Conservation (phyloP, 768 basidiomycete genomes). For the Scleroderma citrinum region DNA sequence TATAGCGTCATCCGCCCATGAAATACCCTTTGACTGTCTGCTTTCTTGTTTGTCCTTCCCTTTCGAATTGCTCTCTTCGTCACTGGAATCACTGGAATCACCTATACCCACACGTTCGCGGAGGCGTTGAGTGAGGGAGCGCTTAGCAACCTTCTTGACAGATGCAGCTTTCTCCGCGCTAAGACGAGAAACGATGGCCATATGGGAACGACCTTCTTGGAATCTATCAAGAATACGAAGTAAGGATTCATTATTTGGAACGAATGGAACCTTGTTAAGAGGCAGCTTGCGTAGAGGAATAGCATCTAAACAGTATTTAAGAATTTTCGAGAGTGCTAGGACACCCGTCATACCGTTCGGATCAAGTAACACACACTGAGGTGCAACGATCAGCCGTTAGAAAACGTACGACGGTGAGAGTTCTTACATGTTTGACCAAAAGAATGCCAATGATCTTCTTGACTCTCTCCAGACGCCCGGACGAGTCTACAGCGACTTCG, state of each 20-base stretch:
- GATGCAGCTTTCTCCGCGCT: slow-evolving; percentile 69
- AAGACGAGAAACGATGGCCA: slow-evolving; percentile 83
- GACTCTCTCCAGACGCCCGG: slow-evolving; percentile 42
- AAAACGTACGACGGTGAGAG: not conserved
- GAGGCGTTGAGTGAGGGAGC: slow-evolving; percentile 71
- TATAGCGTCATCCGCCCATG: slow-evolving; percentile 30
- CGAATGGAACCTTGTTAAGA: slow-evolving; percentile 80
- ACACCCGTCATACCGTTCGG: slow-evolving; percentile 52
- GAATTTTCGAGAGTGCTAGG: not conserved
- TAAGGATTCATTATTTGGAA: slow-evolving; percentile 81
- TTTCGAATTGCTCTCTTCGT: slow-evolving; percentile 27
- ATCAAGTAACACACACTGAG: slow-evolving; percentile 71
- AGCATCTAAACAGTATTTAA: slow-evolving; percentile 46
- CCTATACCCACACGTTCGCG: slow-evolving; percentile 70
- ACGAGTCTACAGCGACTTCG: slow-evolving; percentile 42
- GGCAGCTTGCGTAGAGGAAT: slow-evolving; percentile 78
- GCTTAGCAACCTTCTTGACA: slow-evolving; percentile 80
- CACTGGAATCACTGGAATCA: slow-evolving; percentile 50
- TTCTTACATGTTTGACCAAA: slow-evolving; percentile 67
- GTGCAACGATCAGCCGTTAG: too few relatives aligned
- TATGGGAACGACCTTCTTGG: slow-evolving; percentile 86
- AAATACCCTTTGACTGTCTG: slow-evolving; percentile 20
- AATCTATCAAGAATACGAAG: slow-evolving; percentile 83
- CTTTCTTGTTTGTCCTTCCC: slow-evolving; percentile 15
- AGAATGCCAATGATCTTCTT: slow-evolving; percentile 86